Base-by-base conservation (phyloP, 2,329 filamentous ascomycete genomes). In the Penicillium olsonii region DNA sequence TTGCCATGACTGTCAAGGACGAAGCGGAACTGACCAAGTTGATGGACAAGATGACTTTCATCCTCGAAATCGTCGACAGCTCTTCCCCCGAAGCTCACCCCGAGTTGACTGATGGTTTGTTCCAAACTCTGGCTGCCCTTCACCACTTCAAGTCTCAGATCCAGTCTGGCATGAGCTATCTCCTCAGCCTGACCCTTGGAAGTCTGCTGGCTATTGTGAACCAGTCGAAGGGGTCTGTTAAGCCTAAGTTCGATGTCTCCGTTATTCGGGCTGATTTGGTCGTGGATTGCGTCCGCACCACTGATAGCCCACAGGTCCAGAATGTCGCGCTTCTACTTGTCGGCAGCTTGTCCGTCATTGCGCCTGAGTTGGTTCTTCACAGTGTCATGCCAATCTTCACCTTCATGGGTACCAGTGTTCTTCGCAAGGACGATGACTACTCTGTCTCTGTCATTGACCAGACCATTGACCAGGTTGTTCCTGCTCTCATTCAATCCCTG, bases 381-480 rank as follows among this genome's bases (percentile, higher is more conserved):
- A 96, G 91, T 61, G 90, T 99, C 45, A 99, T 99, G 94, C 94
- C 94, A 11, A 92, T 99, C 44, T 99, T 99, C 74, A 97, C 94
- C 0, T 96, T 97, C 68, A 96, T 97, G 87, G 91, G 92, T 35
- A 88, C 87, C 37, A 96, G 90, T 3, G 87, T 96, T 17, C 80
- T 99, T 42, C 86, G 89, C 41, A 92, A 96, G 73, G 90, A 90
- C 61, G 95, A 99, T 63, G 92, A 97, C 61, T 97, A 96, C 73
- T 97, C 94, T 18, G 91, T 92, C 11, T 90, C 96, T 68, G 92
- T 99, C 26, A 92, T 96, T 50, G 90, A 95, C 62, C 91, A 84
- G 75, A 97, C 94, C 2, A 92, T 99, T 61, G 89, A 91, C 54
- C 88, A 92, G 61, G 92, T 99, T 18, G 89, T 99, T 24, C 95